A percentile compares a stretch with the other conserved stretches of the same genome.
phyloP scores from a whole-genome alignment of 331 rosid species.

The Cydonia oblonga region DNA sequence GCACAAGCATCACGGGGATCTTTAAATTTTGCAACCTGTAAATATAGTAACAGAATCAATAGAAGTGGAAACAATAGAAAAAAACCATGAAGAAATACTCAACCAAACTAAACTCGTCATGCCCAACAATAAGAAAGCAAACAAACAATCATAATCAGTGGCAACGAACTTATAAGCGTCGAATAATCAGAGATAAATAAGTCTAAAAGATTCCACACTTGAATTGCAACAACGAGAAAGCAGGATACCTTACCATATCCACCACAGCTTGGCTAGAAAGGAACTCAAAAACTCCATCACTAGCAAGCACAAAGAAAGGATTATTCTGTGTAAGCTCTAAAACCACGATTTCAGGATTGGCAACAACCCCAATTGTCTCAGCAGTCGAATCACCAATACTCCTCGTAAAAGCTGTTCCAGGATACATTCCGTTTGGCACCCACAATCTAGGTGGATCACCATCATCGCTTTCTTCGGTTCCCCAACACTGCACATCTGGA shows the following conservation, averaged over 20 bases:
- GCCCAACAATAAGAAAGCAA: conserved; percentile 9
- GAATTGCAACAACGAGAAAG: conserved; percentile 18
- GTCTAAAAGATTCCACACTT: not conserved
- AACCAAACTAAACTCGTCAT: not conserved
- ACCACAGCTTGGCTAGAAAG: conserved; percentile 89
- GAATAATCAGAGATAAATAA: not conserved
- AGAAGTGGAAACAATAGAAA: conserved; percentile 15
- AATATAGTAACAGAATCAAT: conserved; percentile 10
- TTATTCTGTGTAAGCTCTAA: conserved; percentile 68
- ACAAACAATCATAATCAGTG: not conserved
- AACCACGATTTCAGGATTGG: conserved; percentile 83
- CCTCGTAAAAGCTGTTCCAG: conserved; percentile 94
- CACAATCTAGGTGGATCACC: conserved; percentile 97
- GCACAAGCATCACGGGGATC: conserved; percentile 99
- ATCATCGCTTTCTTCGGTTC: conserved; percentile 83
- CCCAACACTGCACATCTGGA: conserved; percentile 95
- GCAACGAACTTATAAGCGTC: not conserved
- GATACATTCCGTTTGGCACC: conserved; percentile 97
- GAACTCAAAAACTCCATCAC: conserved; percentile 98
- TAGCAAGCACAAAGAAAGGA: conserved; percentile 91
- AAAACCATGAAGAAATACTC: too few relatives aligned
- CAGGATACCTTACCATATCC: conserved; percentile 57
- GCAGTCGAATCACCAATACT: conserved; percentile 94
- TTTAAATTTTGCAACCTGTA: conserved; percentile 76
- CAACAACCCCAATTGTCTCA: conserved; percentile 91